Evolutionary conservation across 306 rosid genomes (phyloP).

Genomic region (Prunus kanzakura): DNA sequence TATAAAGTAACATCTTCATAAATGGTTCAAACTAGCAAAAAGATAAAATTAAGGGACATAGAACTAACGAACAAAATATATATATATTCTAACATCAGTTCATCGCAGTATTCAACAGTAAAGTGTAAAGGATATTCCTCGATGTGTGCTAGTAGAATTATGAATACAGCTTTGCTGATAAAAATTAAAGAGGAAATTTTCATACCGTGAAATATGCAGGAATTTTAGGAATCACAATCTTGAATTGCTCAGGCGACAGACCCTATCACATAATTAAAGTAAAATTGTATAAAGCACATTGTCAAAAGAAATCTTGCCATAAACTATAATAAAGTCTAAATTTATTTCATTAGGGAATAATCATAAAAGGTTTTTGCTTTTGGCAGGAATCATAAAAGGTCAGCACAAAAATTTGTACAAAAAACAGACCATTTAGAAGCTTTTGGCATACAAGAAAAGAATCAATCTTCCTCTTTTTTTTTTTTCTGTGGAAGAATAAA

Average conservation of each 20-base stretch:
- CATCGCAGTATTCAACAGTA: not conserved
- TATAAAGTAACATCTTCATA: not conserved
- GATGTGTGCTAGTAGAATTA: not conserved
- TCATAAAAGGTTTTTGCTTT: not conserved
- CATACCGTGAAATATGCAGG: conserved; percentile 81
- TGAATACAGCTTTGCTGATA: not conserved
- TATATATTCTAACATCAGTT: not conserved
- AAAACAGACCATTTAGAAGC: not conserved
- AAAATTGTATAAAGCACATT: not conserved
- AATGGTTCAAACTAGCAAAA: not conserved
- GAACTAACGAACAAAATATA: not conserved
- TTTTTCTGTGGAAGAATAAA: not conserved
- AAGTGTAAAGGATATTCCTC: not conserved
- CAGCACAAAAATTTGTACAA: not conserved
- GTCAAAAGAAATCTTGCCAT: not conserved
- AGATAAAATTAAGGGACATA: not conserved
- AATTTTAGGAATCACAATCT: conserved; percentile 61
- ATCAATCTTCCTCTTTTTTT: not conserved
- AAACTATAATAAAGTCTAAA: not conserved
- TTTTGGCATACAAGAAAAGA: not conserved
- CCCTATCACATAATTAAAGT: conserved; percentile 26
- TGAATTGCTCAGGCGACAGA: conserved; percentile 60
- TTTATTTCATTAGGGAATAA: not conserved
- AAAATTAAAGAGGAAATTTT: not conserved
- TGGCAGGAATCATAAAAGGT: not conserved